Evolutionary conservation across 768 basidiomycete species (phyloP).

Genomic region (Cystofilobasidium macerans): DNA sequence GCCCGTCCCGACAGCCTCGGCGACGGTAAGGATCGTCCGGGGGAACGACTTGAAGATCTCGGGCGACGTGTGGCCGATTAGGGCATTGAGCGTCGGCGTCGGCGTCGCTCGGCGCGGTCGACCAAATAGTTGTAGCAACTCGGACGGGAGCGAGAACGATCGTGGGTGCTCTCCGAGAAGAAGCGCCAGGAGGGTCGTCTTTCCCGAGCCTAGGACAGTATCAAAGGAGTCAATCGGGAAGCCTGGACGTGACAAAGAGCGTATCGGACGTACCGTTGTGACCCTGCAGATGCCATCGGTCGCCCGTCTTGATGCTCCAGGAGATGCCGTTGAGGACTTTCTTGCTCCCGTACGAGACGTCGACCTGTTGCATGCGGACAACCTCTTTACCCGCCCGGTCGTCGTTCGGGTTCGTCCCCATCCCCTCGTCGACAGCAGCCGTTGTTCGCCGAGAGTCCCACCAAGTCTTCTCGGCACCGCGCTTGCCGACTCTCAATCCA

Average conservation of each 20-base stretch:
- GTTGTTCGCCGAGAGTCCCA: constrained; percentile 48
- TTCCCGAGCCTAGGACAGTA: constrained; percentile 75
- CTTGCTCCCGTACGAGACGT: constrained; percentile 58
- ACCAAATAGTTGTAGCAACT: constrained; percentile 53
- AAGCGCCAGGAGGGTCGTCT: constrained; percentile 81
- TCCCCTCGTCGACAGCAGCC: constrained; percentile 42
- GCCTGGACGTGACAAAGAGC: not conserved
- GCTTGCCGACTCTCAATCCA: constrained; percentile 48
- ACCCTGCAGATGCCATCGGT: constrained; percentile 83
- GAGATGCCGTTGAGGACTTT: constrained; percentile 61
- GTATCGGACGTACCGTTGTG: constrained; percentile 55
- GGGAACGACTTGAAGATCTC: constrained; percentile 90
- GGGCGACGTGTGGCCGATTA: constrained; percentile 58
- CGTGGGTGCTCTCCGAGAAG: constrained; percentile 92
- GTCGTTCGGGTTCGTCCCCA: not conserved
- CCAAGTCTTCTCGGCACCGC: constrained; percentile 41
- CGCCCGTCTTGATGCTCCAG: constrained; percentile 72
- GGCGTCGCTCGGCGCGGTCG: constrained; percentile 55
- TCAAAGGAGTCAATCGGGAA: not conserved
- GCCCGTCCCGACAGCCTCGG: constrained; percentile 75
- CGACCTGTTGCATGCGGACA: constrained; percentile 55
- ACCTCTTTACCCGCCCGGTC: constrained; percentile 40
- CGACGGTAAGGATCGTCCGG: constrained; percentile 47
- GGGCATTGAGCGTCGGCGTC: constrained; percentile 43
- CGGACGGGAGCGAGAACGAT: constrained; percentile 57